These are phyloP conservation scores for Pholiota conissans DNA, from an alignment of 768 basidiomycete genomes.

Conservation along the genomic window DNA sequence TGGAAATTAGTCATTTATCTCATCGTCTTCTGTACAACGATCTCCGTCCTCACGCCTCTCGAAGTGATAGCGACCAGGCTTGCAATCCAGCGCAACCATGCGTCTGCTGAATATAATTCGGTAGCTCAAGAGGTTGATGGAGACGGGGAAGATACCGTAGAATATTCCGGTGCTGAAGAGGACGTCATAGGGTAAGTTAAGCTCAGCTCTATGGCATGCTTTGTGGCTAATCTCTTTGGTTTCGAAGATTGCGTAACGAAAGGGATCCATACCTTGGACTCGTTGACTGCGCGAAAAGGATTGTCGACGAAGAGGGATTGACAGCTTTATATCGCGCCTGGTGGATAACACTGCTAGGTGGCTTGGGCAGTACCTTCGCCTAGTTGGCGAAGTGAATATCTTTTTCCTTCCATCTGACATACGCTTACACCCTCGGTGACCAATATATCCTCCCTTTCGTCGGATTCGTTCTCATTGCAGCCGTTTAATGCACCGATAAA, in stretches of 20 bases:
- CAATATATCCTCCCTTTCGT: background rate
- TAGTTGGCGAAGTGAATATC: conserved; percentile 14
- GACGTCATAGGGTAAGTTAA: conserved; percentile 79
- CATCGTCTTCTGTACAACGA: conserved; percentile 54
- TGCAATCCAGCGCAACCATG: conserved; percentile 84
- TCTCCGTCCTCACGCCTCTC: conserved; percentile 64
- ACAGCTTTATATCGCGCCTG: conserved; percentile 76
- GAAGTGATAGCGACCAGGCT: conserved; percentile 80
- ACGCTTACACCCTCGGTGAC: background rate
- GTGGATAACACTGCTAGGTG: conserved; percentile 78
- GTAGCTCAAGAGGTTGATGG: conserved; percentile 73
- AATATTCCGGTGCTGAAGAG: conserved; percentile 71
- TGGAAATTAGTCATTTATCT: conserved; percentile 58
- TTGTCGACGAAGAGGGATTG: conserved; percentile 79
- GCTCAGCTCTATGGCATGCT: background rate
- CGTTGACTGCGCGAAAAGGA: conserved; percentile 73
- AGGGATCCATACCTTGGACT: conserved; percentile 78
- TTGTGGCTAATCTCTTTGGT: conserved; percentile 6
- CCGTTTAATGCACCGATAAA: background rate
- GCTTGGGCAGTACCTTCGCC: conserved; percentile 54
- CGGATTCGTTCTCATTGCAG: background rate
- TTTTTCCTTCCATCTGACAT: background rate
- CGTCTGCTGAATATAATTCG: conserved; percentile 71
- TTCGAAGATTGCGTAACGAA: conserved; percentile 65
- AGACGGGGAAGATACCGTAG: conserved; percentile 56